A percentile compares a stretch with the other conserved stretches of the same genome.
phyloP scores from a whole-genome alignment of 1,139 yeast species.

The Geotrichum cucujoidarum region DNA sequence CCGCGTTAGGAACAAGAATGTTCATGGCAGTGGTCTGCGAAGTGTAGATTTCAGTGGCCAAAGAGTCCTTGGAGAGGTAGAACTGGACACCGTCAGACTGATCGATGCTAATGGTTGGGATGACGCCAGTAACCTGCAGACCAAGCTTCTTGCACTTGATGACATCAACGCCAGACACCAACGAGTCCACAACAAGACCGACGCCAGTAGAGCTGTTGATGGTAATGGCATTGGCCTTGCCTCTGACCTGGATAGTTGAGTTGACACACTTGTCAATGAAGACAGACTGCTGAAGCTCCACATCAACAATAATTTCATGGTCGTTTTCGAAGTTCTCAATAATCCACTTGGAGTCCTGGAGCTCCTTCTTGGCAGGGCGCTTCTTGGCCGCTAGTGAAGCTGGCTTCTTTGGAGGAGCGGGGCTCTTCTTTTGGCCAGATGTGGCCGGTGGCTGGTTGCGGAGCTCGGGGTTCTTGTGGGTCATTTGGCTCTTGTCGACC shows the following conservation, averaged over 20 bases:
- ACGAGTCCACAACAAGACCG: slow-evolving; percentile 75
- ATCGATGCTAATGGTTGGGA: slow-evolving; percentile 82
- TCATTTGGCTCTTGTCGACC: slow-evolving; percentile 90
- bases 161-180: slow-evolving; percentile 83
- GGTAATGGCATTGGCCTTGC: slow-evolving; percentile 87
- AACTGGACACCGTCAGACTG: slow-evolving; percentile 82
- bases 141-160: slow-evolving; percentile 81
- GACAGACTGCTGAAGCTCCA: slow-evolving; percentile 80
- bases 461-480: slow-evolving; percentile 85
- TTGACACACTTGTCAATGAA: slow-evolving; percentile 78
- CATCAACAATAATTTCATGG: slow-evolving; percentile 62
- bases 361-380: slow-evolving; percentile 69
- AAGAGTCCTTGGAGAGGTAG: slow-evolving; percentile 66
- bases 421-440: slow-evolving; percentile 38
- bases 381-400: slow-evolving; percentile 39
- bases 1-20: slow-evolving; percentile 65
- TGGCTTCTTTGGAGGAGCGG: slow-evolving; percentile 74
- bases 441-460: slow-evolving; percentile 42
- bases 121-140: slow-evolving; percentile 70
- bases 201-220: slow-evolving; percentile 65
- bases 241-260: slow-evolving; percentile 74
- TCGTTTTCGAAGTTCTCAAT: slow-evolving; percentile 69
- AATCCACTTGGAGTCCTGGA: slow-evolving; percentile 85
- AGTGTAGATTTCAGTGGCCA: slow-evolving; percentile 71
- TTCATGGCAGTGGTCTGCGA: slow-evolving; percentile 82